phyloP scores from a whole-genome alignment of 2,329 filamentous ascomycete species.

The Cryphonectria nitschkei region DNA sequence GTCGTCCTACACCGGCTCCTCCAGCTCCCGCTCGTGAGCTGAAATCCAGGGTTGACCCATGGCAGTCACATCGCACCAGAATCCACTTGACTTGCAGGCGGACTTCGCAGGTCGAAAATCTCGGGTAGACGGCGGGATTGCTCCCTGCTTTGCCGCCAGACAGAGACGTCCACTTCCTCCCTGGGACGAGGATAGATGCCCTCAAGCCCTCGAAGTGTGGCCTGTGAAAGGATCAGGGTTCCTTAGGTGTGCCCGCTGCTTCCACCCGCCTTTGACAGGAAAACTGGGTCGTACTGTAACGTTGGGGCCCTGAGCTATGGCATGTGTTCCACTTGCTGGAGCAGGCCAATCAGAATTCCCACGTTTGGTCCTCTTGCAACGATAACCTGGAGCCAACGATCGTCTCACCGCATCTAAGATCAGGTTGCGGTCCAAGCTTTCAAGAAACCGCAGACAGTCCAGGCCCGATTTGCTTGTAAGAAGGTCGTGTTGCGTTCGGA shows the following conservation, averaged over 20 bases:
- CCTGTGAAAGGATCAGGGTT: constrained; percentile 19
- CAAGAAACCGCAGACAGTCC: neutral
- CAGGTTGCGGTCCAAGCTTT: neutral
- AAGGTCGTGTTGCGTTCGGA: neutral
- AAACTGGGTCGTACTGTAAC: constrained; percentile 25
- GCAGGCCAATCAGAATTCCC: constrained; percentile 8
- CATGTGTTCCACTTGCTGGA: neutral
- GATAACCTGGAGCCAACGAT: neutral
- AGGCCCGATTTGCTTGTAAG: neutral
- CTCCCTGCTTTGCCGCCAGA: neutral
- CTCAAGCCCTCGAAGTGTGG: constrained; percentile 16
- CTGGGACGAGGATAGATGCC: constrained; percentile 7
- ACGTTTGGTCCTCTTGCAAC: neutral
- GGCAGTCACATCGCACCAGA: neutral
- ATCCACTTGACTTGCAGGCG: neutral
- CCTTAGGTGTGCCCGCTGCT: constrained; percentile 16
- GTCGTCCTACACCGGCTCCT: neutral
- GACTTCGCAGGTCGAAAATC: neutral
- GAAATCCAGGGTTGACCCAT: neutral
- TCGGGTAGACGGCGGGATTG: neutral
- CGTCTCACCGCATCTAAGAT: constrained; percentile 2
- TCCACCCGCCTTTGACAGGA: constrained; percentile 28
- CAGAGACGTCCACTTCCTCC: constrained; percentile 5
- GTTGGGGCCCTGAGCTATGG: neutral
- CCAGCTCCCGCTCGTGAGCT: neutral